A percentile compares a stretch with the other conserved stretches of the same genome.
These are phyloP conservation scores for Penicillium sp. DNA, from an alignment of 2,329 filamentous ascomycete species.

Conservation along the genomic window DNA sequence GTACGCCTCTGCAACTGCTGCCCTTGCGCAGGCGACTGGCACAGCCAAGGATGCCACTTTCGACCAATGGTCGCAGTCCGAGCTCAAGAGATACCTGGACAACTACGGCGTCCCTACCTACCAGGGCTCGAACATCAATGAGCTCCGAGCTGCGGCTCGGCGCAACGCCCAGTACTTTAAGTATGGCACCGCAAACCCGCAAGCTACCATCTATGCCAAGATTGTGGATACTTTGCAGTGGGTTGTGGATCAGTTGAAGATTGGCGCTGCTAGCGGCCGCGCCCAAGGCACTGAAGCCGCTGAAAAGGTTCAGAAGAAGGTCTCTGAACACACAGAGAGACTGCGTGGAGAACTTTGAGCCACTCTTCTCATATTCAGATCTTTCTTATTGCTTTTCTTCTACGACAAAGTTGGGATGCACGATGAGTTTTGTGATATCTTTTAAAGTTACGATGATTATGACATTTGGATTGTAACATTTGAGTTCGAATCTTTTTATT, in stretches of 20 bases:
- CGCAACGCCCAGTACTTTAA: constrained; percentile 74
- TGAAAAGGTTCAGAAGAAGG: constrained; percentile 46
- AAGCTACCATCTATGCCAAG: constrained; percentile 66
- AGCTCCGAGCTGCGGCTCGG: constrained; percentile 69
- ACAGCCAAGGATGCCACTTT: constrained; percentile 66
- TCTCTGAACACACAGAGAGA: constrained; percentile 52
- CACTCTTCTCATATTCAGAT: not conserved
- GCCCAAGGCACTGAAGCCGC: constrained; percentile 51
- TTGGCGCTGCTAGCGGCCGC: constrained; percentile 49
- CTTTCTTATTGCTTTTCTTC: not conserved
- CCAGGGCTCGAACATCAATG: constrained; percentile 67
- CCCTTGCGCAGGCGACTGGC: constrained; percentile 65
- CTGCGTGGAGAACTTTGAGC: constrained; percentile 35
- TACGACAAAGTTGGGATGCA: not conserved
- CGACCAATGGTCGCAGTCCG: constrained; percentile 68
- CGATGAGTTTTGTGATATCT: constrained; percentile 3
- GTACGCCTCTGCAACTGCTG: constrained; percentile 68
- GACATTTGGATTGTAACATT: constrained; percentile 9
- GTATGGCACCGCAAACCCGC: constrained; percentile 69
- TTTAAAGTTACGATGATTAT: constrained; percentile 22
- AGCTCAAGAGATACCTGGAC: constrained; percentile 77
- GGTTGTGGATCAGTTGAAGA: constrained; percentile 50
- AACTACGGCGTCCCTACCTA: constrained; percentile 70
- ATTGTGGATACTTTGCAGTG: constrained; percentile 51
- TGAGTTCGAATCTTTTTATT: not conserved